Conservation (phyloP, 148 eudicot species). For the Heliosperma pusillum region DNA sequence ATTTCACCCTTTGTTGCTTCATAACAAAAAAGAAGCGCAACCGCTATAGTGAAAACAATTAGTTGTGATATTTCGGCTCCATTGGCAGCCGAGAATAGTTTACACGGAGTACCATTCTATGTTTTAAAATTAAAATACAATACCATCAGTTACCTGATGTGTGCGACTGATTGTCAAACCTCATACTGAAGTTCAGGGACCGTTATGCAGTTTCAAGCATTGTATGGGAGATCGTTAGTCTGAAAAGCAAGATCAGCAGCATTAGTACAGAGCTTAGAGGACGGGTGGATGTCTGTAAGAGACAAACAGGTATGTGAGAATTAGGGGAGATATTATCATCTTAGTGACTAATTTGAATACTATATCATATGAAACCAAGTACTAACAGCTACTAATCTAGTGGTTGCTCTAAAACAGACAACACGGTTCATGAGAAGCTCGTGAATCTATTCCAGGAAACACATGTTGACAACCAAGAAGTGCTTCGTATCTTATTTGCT, state of each 20-base stretch:
- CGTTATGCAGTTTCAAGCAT: slow-evolving; percentile 30
- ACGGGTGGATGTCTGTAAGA: slow-evolving; percentile 40
- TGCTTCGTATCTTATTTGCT: slow-evolving; percentile 42
- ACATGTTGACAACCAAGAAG: slow-evolving; percentile 53
- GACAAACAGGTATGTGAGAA: slow-evolving; percentile 40
- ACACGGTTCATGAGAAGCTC: slow-evolving; percentile 42
- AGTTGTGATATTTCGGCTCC: too few relatives aligned
- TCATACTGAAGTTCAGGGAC: slow-evolving; percentile 32
- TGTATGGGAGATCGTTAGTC: slow-evolving; percentile 51
- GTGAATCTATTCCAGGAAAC: slow-evolving; percentile 34
- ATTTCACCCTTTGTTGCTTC: not conserved
- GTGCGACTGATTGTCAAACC: slow-evolving; percentile 4
- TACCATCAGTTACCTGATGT: not conserved
- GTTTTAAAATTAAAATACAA: too few relatives aligned
- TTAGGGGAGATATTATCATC: not conserved
- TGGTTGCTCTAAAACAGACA: slow-evolving; percentile 34
- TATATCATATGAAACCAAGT: not conserved
- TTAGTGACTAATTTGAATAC: not conserved
- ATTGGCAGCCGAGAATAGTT: too few relatives aligned
- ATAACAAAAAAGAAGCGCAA: too few relatives aligned
- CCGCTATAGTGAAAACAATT: too few relatives aligned
- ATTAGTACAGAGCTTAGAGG: slow-evolving; percentile 36
- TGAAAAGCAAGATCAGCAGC: slow-evolving; percentile 40
- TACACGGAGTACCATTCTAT: too few relatives aligned
- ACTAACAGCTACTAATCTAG: not conserved